A percentile compares a stretch with the other conserved stretches of the same genome.
phyloP scores from a whole-genome alignment of 805 yeast genomes.

The Nakazawaea anatomiae region DNA sequence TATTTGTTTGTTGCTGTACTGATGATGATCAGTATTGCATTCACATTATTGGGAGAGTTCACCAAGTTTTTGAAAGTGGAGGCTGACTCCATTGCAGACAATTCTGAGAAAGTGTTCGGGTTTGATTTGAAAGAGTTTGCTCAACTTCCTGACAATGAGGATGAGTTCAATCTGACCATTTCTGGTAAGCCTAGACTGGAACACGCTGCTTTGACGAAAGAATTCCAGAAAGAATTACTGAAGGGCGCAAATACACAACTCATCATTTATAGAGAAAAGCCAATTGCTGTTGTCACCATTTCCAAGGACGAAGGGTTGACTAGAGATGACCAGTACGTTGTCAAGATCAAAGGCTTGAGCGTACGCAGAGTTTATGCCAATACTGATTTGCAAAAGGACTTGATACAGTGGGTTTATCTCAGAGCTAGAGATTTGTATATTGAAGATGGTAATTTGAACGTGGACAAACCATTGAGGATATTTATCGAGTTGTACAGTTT shows the following conservation, averaged over 20 bases:
- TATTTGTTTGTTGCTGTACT: slow-evolving; percentile 29
- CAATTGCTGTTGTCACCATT: slow-evolving; percentile 56
- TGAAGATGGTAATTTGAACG: slow-evolving; percentile 3
- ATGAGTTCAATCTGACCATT: slow-evolving; percentile 10
- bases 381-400: slow-evolving; percentile 58
- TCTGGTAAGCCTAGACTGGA: slow-evolving; percentile 12
- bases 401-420: slow-evolving; percentile 51
- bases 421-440: slow-evolving; percentile 9
- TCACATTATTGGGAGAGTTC: slow-evolving; percentile 32
- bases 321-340: slow-evolving; percentile 35
- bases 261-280: slow-evolving; percentile 60
- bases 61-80: slow-evolving; percentile 43
- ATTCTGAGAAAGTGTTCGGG: slow-evolving; percentile 40
- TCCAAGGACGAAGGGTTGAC: slow-evolving; percentile 30
- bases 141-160: slow-evolving; percentile 14
- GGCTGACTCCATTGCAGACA: slow-evolving; percentile 30
- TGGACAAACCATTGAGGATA: slow-evolving; percentile 7
- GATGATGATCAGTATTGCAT: slow-evolving; percentile 30
- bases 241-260: slow-evolving; percentile 46
- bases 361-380: slow-evolving; percentile 62
- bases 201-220: slow-evolving; percentile 11
- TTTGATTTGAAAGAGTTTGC: slow-evolving; percentile 44
- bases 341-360: slow-evolving; percentile 52
- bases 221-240: slow-evolving; percentile 21
- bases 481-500: slow-evolving; percentile 8